These are phyloP conservation scores for Fusarium sterilihyphosum DNA, from an alignment of 2,329 filamentous ascomycete genomes.

Conservation along the genomic window DNA sequence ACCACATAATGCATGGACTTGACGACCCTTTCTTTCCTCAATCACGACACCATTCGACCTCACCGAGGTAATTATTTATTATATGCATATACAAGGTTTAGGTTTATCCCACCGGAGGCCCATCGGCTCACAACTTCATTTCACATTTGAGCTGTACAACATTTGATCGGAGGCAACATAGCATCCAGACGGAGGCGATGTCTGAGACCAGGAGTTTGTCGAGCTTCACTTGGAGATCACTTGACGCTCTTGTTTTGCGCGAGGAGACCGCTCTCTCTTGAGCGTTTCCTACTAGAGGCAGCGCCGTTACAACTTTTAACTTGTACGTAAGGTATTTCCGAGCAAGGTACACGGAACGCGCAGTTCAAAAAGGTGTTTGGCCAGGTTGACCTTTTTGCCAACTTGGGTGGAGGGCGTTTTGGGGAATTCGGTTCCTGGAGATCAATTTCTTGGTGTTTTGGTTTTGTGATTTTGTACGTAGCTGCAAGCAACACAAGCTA, in stretches of 20 bases:
- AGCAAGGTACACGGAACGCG: constrained; percentile 50
- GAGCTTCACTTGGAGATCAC: constrained; percentile 8
- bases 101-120: constrained; percentile 24
- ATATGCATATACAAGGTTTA: constrained; percentile 38
- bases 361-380: constrained; percentile 59
- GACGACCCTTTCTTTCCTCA: constrained; percentile 39
- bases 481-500: constrained; percentile 46
- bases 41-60: constrained; percentile 9
- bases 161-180: constrained; percentile 39
- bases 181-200: constrained; percentile 32
- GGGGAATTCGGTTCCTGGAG: constrained; percentile 38
- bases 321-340: constrained; percentile 52
- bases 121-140: constrained; percentile 30
- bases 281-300: constrained; percentile 15
- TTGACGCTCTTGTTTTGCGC: constrained; percentile 25
- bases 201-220: constrained; percentile 33
- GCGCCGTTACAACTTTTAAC: constrained; percentile 32
- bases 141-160: constrained; percentile 45
- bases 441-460: constrained; percentile 46
- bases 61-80: constrained; percentile 24
- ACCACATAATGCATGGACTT: constrained; percentile 14
- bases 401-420: constrained; percentile 42
- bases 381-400: constrained; percentile 41
- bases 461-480: constrained; percentile 33
- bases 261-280: constrained; percentile 12